A percentile compares a stretch with the other conserved stretches of the same genome.
Evolutionary conservation across 352 stramenopile species (phyloP).

Genomic region (Phytophthora sojae): DNA sequence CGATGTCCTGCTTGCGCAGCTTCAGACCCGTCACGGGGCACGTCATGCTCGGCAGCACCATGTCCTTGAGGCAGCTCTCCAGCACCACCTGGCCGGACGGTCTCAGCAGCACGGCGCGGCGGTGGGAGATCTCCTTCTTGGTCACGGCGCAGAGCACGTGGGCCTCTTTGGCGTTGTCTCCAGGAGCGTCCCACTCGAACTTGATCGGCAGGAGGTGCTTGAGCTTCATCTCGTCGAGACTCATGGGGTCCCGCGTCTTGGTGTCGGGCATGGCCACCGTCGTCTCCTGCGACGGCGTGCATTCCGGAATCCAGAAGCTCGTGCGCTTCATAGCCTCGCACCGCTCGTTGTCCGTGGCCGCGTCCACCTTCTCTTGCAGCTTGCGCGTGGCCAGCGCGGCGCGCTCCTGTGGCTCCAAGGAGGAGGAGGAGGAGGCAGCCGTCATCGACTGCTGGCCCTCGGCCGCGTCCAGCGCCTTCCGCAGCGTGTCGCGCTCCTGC

Average conservation of each 20-base stretch:
- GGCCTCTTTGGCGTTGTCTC: conserved; percentile 12
- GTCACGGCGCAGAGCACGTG: conserved; percentile 76
- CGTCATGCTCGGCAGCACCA: conserved; percentile 88
- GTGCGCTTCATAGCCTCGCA: conserved; percentile 81
- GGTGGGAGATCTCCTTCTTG: conserved; percentile 88
- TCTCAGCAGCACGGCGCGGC: conserved; percentile 75
- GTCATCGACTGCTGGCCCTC: not conserved
- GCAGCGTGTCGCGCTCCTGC: conserved; percentile 61
- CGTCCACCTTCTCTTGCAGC: conserved; percentile 80
- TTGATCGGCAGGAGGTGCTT: conserved; percentile 91
- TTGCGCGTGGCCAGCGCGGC: conserved; percentile 40
- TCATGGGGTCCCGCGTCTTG: conserved; percentile 87
- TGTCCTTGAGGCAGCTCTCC: conserved; percentile 82
- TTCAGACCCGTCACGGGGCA: conserved; percentile 86
- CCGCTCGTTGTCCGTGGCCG: conserved; percentile 75
- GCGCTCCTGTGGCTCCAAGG: not conserved
- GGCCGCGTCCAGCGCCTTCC: conserved; percentile 55
- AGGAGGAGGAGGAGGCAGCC: not conserved
- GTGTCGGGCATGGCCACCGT: conserved; percentile 68
- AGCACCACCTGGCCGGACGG: conserved; percentile 85
- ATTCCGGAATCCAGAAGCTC: conserved; percentile 90
- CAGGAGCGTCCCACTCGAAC: conserved; percentile 67
- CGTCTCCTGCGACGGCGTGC: conserved; percentile 64
- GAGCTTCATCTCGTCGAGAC: conserved; percentile 82
- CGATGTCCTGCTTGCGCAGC: conserved; percentile 87